Conservation (phyloP, 2,329 filamentous ascomycete genomes). For the Plectosphaerella cucumerina region DNA sequence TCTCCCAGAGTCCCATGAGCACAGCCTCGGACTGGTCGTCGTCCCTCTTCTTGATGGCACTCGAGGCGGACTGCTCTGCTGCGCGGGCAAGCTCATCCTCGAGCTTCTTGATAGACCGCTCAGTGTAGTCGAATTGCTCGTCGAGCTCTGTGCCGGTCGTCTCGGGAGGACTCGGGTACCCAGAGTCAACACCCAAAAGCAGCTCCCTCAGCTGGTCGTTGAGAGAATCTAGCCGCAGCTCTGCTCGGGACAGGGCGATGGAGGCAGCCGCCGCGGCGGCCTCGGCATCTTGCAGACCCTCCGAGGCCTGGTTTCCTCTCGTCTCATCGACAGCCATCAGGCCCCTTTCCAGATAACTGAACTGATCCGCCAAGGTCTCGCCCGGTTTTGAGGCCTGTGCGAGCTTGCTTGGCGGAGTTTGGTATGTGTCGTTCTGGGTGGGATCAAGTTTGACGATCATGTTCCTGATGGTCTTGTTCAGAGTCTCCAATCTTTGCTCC, state of each 20-base stretch:
- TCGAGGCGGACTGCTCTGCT: constrained; percentile 23
- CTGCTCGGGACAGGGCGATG: constrained; percentile 32
- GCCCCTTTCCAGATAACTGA: constrained; percentile 68
- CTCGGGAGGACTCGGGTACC: constrained; percentile 54
- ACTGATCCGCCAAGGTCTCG: constrained; percentile 48
- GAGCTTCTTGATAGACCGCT: constrained; percentile 52
- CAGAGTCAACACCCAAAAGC: constrained; percentile 42
- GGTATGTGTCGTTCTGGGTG: constrained; percentile 42
- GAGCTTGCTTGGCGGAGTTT: constrained; percentile 33
- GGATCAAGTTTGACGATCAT: constrained; percentile 63
- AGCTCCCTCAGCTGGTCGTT: constrained; percentile 62
- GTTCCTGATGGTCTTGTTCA: constrained; percentile 64
- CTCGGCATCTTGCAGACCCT: constrained; percentile 17
- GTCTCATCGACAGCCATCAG: constrained; percentile 57
- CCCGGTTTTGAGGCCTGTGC: constrained; percentile 33
- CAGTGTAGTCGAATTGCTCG: constrained; percentile 65
- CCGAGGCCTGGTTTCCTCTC: constrained; percentile 35
- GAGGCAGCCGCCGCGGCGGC: constrained; percentile 15
- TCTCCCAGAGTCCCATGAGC: constrained; percentile 53
- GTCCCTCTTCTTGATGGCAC: constrained; percentile 29
- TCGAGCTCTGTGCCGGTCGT: constrained; percentile 54
- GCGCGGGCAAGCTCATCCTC: constrained; percentile 37
- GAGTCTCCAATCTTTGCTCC: constrained; percentile 60
- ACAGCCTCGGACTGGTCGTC: constrained; percentile 53
- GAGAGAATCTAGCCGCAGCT: constrained; percentile 55